phyloP scores from a whole-genome alignment of 306 rosid genomes.

The Pyrus betulifolia region DNA sequence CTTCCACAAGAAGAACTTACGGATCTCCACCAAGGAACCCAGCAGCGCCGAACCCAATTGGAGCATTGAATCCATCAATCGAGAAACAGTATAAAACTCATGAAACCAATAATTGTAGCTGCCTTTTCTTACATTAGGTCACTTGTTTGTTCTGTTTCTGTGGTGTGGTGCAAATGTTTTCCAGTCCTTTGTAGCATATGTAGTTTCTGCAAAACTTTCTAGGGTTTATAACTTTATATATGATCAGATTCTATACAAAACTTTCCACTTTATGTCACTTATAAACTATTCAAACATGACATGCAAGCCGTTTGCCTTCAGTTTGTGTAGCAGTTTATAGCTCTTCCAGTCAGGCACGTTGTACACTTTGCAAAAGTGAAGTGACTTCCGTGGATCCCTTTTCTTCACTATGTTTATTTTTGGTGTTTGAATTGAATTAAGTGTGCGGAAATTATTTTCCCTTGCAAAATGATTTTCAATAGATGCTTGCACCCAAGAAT shows the following conservation, averaged over 20 bases:
- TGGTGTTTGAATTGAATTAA: no score
- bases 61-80: conserved; percentile 39
- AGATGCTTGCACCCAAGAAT: not conserved
- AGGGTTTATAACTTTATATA: no score
- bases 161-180: not conserved
- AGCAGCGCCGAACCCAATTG: conserved; percentile 38
- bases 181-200: not conserved
- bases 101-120: conserved; percentile 7
- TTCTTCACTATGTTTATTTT: no score
- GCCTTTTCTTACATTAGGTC: not conserved
- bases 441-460: no score
- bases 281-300: not conserved
- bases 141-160: not conserved
- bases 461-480: no score
- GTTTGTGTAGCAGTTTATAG: no score
- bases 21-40: conserved; percentile 42
- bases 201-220: not conserved
- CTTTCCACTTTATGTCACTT: not conserved
- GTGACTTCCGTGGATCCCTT: no score
- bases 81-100: conserved; percentile 19
- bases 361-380: no score
- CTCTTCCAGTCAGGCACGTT: no score
- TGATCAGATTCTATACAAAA: no score
- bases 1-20: conserved; percentile 48
- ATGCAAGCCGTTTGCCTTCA: not conserved